Base-by-base conservation (phyloP, 2,329 filamentous ascomycete species). In the Purpureocillium takamizusanense region DNA sequence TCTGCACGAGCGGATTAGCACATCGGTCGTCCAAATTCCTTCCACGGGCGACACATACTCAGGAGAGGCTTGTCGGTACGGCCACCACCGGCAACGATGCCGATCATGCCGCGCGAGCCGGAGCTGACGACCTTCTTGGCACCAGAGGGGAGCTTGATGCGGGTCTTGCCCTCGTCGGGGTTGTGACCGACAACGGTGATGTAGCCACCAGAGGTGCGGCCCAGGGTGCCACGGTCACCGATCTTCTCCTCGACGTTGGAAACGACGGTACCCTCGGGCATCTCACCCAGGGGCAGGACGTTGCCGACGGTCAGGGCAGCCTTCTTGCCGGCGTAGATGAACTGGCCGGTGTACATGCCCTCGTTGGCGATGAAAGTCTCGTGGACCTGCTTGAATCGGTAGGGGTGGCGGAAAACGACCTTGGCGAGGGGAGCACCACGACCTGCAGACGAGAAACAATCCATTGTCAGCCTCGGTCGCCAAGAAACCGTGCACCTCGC, bases 281-380 rank as follows among this genome's bases (percentile, higher is more conserved):
- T 85, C 64, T 86, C 87, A 65, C 81, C 79, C 57, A 98, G 81
- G 53, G 92, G 92, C 49, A 98, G 86, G 65, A 98, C 73, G 80
- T 98, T 98, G 70, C 92, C 92, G 69, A 98, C 83, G 62, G 86
- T 97, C 63, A 98, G 81, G 54, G 83, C 77, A 61, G 92, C 92
- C 75, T 95, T 92, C 87, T 98, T 98, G 67, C 92, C 92, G 66
- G 90, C 92, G 74, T 98, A 98, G 83, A 98, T 88, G 81, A 98
- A 98, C 74, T 98, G 92, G 67, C 92, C 92, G 55, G 92, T 95
- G 86, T 97, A 98, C 89, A 97, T 95, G 76, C 92, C 92, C 79
- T 97, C 92, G 76, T 97, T 98, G 72, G 92, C 92, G 66, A 98
- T 98, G 83, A 98, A 95, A 57, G 92, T 98, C 83, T 98, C 89